Base-by-base conservation (phyloP, 2,329 filamentous ascomycete species). In the Beauveria brongniartii region DNA sequence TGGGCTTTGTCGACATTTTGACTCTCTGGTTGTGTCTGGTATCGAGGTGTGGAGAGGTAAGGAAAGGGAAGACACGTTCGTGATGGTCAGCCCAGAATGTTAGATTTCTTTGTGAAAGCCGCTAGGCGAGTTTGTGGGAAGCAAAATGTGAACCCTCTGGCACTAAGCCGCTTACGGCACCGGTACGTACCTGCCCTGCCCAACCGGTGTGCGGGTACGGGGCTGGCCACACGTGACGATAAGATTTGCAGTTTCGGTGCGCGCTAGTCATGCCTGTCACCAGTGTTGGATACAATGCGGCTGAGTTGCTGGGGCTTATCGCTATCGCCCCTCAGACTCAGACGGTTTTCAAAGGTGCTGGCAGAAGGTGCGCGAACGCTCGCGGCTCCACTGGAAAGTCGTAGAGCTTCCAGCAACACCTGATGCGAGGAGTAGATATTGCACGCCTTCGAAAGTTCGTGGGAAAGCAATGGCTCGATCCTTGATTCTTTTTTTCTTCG, bases 1-100 rank as follows among this genome's bases (percentile, higher is more conserved):
- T 82, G 73, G 80, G 80, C 86, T 89, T 87, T 72, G 81, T 80
- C 82, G 88, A 89, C 88, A 91, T 91, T 70, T 77, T 86, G 81
- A 84, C 72, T 73, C 71, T 69, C 69, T 73, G 70, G 66, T 68
- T 70, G 69, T 82, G 83, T 75, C 80, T 60, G 50, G 51, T 79
- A 68, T 70, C 70, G 69, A 63, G 62, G 62, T 62, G 66, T 63
- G 71, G 69, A 69, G 69, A 65, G 69, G 65, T 65, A 66, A 70
- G 67, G 69, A 69, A 37, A 71, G 70, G 70, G 69, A 73, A 70
- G 68, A 70, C 68, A 68, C 67, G 71, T 67, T 71, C 66, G 64
- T 71, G 73, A 70, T 73, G 72, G 67, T 60, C 74, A 68, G 68
- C 72, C 72, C 72, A 67, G 73, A 74, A 73, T 72, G 72, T 71